A percentile compares a stretch with the other conserved stretches of the same genome.
Evolutionary conservation across 352 stramenopile genomes (phyloP).

Genomic region (Phytophthora pseudosyringae): DNA sequence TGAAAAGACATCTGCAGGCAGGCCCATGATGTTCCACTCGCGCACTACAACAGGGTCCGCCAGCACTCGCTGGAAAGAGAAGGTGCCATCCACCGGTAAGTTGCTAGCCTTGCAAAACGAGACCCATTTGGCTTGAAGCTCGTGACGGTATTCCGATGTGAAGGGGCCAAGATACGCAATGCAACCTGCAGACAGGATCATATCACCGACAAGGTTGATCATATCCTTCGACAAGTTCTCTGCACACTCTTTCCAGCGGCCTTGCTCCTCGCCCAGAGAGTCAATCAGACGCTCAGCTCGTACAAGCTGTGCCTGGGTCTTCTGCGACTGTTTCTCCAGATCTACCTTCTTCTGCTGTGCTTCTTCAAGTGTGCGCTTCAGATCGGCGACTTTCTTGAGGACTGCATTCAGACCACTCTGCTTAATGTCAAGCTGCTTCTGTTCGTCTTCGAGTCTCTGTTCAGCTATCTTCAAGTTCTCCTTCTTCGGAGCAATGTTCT

Average conservation of each 20-base stretch:
- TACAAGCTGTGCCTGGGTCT: conserved; percentile 88
- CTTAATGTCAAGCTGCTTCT: conserved; percentile 88
- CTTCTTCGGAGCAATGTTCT: conserved; percentile 94
- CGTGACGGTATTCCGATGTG: conserved; percentile 83
- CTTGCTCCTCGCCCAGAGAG: conserved; percentile 90
- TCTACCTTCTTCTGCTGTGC: conserved; percentile 94
- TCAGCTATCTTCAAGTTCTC: conserved; percentile 90
- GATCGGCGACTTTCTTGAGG: conserved; percentile 83
- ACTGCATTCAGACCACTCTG: conserved; percentile 84
- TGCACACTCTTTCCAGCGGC: conserved; percentile 89
- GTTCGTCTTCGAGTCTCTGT: conserved; percentile 85
- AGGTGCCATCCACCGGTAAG: conserved; percentile 87
- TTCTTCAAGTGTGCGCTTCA: conserved; percentile 89
- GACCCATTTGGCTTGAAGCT: conserved; percentile 89
- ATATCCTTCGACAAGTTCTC: conserved; percentile 80
- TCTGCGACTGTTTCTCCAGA: conserved; percentile 88
- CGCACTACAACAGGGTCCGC: conserved; percentile 88
- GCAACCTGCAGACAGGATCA: conserved; percentile 91
- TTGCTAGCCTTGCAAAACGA: conserved; percentile 74
- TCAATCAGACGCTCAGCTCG: conserved; percentile 92
- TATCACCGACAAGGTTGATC: conserved; percentile 93
- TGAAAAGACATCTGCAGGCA: conserved; percentile 93
- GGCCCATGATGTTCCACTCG: conserved; percentile 93
- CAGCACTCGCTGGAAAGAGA: conserved; percentile 86
- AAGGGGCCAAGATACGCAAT: conserved; percentile 95